Conservation (phyloP, 305 asterid genomes). For the Solanum hybrid region DNA sequence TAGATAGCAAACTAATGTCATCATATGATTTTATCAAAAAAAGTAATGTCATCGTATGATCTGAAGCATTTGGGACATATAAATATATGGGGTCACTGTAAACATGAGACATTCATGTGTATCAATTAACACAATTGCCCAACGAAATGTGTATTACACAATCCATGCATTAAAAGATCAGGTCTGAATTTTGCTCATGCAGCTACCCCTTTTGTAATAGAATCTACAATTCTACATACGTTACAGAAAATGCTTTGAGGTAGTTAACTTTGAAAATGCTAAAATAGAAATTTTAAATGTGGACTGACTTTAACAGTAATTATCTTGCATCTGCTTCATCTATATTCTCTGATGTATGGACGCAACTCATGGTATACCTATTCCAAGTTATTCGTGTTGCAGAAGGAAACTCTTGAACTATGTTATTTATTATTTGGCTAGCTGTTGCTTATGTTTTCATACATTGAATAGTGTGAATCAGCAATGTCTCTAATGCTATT, state of each 20-base stretch:
- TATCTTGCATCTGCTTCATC: background rate
- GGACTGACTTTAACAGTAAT: background rate
- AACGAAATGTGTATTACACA: background rate
- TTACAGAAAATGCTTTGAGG: background rate
- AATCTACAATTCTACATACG: background rate
- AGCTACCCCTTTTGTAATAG: background rate
- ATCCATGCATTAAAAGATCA: background rate
- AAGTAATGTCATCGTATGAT: background rate
- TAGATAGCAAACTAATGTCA: background rate
- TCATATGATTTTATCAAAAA: background rate
- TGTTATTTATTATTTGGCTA: background rate
- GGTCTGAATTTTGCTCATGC: background rate
- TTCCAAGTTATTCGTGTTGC: background rate
- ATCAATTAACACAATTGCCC: background rate
- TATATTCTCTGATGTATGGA: background rate
- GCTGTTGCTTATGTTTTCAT: background rate
- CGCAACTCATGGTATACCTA: background rate
- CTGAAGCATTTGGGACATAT: background rate
- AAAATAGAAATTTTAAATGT: background rate
- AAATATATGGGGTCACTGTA: background rate
- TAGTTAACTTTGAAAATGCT: background rate
- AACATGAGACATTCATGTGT: background rate
- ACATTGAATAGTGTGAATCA: background rate
- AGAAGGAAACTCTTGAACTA: background rate
- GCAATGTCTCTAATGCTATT: slow-evolving; percentile 4